Percentiles rank a stretch among this genome's conserved stretches.
These are phyloP conservation scores for Bruguiera hainesii DNA, from an alignment of 441 rosid genomes.

Conservation along the genomic window DNA sequence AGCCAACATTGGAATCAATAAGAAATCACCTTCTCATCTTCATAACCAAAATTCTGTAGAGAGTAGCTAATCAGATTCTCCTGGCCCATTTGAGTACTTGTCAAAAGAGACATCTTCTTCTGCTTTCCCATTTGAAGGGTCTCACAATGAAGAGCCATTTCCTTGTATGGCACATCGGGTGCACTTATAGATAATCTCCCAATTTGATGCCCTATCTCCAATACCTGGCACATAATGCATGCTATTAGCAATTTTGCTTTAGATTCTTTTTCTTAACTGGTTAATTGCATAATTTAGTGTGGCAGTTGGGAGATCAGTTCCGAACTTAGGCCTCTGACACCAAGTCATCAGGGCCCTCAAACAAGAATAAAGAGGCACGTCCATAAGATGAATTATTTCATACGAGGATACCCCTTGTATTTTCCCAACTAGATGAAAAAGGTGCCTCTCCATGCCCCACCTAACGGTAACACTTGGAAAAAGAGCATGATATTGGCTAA, in stretches of 20 bases:
- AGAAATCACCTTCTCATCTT: constrained; percentile 20
- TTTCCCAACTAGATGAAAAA: too few species aligned
- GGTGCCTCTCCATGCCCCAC: too few species aligned
- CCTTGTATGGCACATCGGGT: constrained; percentile 55
- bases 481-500: constrained; percentile 8
- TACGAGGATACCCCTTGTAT: background rate
- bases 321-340: background rate
- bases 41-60: constrained; percentile 18
- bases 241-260: background rate
- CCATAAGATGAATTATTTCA: background rate
- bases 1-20: constrained; percentile 18
- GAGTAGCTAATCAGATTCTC: constrained; percentile 30
- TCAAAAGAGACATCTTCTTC: constrained; percentile 57
- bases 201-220: constrained; percentile 52
- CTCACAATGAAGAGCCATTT: constrained; percentile 69
- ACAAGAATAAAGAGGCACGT: background rate
- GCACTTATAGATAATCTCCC: constrained; percentile 54
- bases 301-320: background rate
- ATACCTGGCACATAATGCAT: constrained; percentile 33
- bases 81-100: constrained; percentile 38
- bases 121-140: constrained; percentile 59
- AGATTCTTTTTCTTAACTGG: background rate
- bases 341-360: background rate
- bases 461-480: background rate
- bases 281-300: background rate